Conservation (phyloP, 2,329 filamentous ascomycete species). For the Aspergillus udagawae region DNA sequence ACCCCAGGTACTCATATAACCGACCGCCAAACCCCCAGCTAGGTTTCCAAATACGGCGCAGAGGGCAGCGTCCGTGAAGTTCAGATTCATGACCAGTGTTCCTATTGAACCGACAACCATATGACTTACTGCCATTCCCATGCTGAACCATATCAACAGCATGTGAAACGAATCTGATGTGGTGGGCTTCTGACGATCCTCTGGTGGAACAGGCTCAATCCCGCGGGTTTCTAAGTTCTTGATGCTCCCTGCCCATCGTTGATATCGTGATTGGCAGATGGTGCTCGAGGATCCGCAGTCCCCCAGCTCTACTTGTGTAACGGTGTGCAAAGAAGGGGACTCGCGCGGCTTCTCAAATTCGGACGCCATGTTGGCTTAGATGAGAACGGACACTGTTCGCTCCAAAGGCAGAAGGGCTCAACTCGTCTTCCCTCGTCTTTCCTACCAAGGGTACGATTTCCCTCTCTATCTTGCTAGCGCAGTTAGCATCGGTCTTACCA, state of each 20-base stretch:
- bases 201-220: conserved; percentile 24
- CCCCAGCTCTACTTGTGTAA: conserved; percentile 19
- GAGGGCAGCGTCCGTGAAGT: conserved; percentile 38
- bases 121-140: conserved; percentile 39
- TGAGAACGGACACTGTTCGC: background rate
- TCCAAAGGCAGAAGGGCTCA: background rate
- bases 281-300: conserved; percentile 9
- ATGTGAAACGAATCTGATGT: conserved; percentile 26
- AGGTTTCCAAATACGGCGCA: conserved; percentile 37
- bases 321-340: conserved; percentile 21
- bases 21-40: conserved; percentile 30
- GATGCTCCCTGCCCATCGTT: conserved; percentile 21
- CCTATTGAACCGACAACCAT: conserved; percentile 41
- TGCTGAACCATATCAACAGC: conserved; percentile 38
- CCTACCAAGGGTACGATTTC: background rate
- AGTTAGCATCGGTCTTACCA: background rate
- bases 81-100: conserved; percentile 36
- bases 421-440: background rate
- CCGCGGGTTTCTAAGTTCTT: conserved; percentile 24
- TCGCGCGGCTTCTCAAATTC: conserved; percentile 24
- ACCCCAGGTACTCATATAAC: conserved; percentile 42
- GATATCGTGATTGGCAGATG: conserved; percentile 12
- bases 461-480: background rate
- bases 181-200: conserved; percentile 25
- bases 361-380: conserved; percentile 9